phyloP scores from a whole-genome alignment of 345 rosid genomes.

The Bruguiera gymnorhiza region DNA sequence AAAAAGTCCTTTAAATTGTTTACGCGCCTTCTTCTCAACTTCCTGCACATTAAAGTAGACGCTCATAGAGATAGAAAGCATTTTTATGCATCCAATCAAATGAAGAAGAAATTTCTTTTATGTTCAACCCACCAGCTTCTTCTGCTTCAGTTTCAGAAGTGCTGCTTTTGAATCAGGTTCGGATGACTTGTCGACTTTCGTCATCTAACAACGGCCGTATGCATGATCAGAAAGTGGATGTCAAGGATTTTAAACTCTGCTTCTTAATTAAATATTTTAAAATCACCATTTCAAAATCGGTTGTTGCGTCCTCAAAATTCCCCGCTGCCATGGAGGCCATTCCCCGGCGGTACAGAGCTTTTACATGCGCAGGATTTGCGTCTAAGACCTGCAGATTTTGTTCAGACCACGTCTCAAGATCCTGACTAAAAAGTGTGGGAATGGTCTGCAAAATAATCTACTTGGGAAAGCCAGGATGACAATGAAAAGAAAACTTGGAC shows the following conservation, averaged over 20 bases:
- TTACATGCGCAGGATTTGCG: conserved; percentile 73
- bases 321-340: conserved; percentile 84
- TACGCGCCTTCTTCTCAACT: conserved; percentile 65
- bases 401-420: conserved; percentile 1
- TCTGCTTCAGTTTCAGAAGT: conserved; percentile 73
- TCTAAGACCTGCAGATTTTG: conserved; percentile 64
- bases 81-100: background rate
- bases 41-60: conserved; percentile 43
- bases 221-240: conserved; percentile 16
- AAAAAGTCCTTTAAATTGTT: conserved; percentile 88
- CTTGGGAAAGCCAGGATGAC: too few species aligned
- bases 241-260: background rate
- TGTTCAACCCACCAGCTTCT: conserved; percentile 55
- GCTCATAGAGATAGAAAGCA: background rate
- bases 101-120: background rate
- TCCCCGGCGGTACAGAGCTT: conserved; percentile 92
- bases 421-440: background rate
- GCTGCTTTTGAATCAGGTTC: conserved; percentile 70
- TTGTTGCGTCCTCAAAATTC: conserved; percentile 82
- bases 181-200: conserved; percentile 50
- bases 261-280: background rate
- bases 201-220: conserved; percentile 41
- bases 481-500: too few species aligned
- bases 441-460: background rate
- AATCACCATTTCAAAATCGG: conserved; percentile 60